Evolutionary conservation across 2,329 filamentous ascomycete species (phyloP).

Genomic region (Ambrosiella beaveri): DNA sequence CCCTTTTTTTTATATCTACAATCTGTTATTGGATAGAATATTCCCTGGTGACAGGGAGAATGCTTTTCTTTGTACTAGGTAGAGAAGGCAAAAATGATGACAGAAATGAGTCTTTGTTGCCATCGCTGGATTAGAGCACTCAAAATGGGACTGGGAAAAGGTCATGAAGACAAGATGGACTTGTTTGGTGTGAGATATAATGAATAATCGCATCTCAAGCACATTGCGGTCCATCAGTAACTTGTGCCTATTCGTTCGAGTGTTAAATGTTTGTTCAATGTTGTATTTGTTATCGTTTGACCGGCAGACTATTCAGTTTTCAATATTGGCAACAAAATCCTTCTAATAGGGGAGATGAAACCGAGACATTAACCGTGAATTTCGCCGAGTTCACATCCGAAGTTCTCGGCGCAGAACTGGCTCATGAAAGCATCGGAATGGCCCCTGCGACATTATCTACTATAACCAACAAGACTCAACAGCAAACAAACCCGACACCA

Average conservation of each 20-base stretch:
- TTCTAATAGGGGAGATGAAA: no score
- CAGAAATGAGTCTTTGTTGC: not conserved
- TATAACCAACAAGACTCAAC: not conserved
- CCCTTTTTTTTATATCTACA: not conserved
- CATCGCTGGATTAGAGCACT: not conserved
- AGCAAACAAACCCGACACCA: not conserved
- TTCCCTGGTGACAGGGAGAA: not conserved
- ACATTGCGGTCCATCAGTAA: not conserved
- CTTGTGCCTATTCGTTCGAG: no score
- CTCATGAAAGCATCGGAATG: no score
- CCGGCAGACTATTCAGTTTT: no score
- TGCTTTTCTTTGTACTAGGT: not conserved
- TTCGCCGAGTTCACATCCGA: no score
- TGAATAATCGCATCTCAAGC: not conserved
- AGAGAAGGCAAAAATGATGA: not conserved
- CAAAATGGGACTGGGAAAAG: slow-evolving; percentile 2
- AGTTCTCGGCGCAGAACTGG: no score
- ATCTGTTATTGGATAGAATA: not conserved
- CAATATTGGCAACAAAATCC: no score
- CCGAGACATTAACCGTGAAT: no score
- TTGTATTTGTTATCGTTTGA: no score
- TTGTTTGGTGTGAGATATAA: not conserved
- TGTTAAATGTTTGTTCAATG: no score
- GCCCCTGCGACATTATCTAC: not conserved
- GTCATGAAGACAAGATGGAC: not conserved